Base-by-base conservation (phyloP, 2,329 filamentous ascomycete genomes). In the Aspergillus transmontanensis region DNA sequence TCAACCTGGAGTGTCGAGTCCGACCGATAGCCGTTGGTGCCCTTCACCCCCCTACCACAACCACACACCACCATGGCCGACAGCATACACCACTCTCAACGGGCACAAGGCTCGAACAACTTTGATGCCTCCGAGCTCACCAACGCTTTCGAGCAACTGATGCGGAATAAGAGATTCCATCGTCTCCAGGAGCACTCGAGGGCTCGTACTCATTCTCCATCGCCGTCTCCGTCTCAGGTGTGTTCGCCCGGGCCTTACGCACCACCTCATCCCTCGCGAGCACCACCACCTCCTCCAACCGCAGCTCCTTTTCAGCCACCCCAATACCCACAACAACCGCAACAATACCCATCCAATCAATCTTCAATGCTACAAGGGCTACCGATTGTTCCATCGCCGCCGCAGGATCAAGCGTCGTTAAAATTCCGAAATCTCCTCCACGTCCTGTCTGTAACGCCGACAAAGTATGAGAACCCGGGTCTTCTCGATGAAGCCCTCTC, bases 401-500 rank as follows among this genome's bases (percentile, higher is more conserved):
- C 95, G 7, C 83, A 87, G 72, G 91, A 94, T 76, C 80, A 85
- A 60, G 83, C 86, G 23, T 91, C 90, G 0, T 84, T 91, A 65
- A 92, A 91, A 70, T 93, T 94, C 71, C 86, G 90, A 70, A 96
- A 90, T 79, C 86, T 96, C 65, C 85, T 98, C 51, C 86, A 96
- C 68, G 93, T 92, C 23, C 81, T 98, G 23, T 97, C 94, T 19
- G 85, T 91, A 63, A 97, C 93, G 53, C 95, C 95, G 21, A 91
- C 90, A 23, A 95, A 94, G 76, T 99, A 96, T 81, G 95, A 99
- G 79, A 98, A 99, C 78, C 94, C 95, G 0, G 95, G 95, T 41
- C 82, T 98, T 12, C 83, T 99, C 58, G 95, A 99, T 75, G 94
- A 98, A 77, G 95, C 94, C 5, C 82, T 99, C 21, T 88, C 91